Percentiles rank a stretch among this genome's conserved stretches.
These are phyloP conservation scores for Artemisia argyi DNA, from an alignment of 129 eudicot genomes.

Conservation along the genomic window DNA sequence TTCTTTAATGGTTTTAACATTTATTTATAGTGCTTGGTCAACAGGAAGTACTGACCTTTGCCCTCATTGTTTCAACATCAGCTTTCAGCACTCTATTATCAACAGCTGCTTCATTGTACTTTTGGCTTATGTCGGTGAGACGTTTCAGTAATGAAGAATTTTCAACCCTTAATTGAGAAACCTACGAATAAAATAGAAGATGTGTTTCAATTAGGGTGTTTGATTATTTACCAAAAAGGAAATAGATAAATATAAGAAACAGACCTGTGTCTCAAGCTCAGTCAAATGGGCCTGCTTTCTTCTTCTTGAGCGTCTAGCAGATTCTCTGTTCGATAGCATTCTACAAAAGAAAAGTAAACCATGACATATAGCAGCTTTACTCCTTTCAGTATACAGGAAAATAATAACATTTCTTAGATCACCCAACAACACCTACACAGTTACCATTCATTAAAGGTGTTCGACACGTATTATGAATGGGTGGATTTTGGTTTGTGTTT, in stretches of 20 bases:
- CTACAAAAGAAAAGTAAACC: slow-evolving; percentile 34
- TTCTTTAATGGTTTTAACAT: no score
- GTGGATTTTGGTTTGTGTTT: no score
- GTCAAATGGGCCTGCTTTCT: slow-evolving; percentile 96
- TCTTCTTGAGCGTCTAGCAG: slow-evolving; percentile 95
- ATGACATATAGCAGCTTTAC: slow-evolving; percentile 5
- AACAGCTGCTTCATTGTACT: slow-evolving; percentile 97
- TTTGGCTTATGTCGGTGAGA: slow-evolving; percentile 83
- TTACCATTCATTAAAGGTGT: neutral
- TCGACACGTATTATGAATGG: no score
- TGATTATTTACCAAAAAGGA: neutral
- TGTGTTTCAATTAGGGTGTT: neutral
- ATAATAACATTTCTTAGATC: neutral
- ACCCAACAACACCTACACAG: neutral
- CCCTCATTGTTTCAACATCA: slow-evolving; percentile 95
- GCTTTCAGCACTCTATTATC: slow-evolving; percentile 98
- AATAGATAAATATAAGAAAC: neutral
- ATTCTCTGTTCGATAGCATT: slow-evolving; percentile 98
- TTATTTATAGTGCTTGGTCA: neutral
- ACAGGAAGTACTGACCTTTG: slow-evolving; percentile 60
- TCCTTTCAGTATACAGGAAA: neutral
- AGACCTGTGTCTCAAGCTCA: slow-evolving; percentile 94
- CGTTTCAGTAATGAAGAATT: slow-evolving; percentile 83
- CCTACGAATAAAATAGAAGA: slow-evolving; percentile 43
- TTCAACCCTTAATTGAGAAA: slow-evolving; percentile 89